phyloP scores from a whole-genome alignment of 305 asterid species.

The Fraxinus albicans region DNA sequence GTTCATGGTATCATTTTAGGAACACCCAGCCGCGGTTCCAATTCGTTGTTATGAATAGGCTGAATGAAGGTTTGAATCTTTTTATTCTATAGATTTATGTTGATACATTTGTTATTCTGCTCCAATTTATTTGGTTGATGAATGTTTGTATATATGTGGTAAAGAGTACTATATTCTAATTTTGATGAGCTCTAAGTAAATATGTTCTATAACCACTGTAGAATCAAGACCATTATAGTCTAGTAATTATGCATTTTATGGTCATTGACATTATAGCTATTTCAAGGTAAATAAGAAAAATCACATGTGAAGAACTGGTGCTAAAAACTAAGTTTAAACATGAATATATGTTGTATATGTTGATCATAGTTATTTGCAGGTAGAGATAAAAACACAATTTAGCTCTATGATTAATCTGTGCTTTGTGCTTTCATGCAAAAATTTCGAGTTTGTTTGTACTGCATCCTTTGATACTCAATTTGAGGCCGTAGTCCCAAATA shows the following conservation, averaged over 20 bases:
- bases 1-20: conserved; percentile 47
- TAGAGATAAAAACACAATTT: too few relatives aligned
- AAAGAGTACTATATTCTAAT: not conserved
- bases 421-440: not conserved
- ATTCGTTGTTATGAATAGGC: conserved; percentile 84
- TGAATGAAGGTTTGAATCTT: conserved; percentile 54
- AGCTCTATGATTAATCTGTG: not conserved
- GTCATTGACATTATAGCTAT: not conserved
- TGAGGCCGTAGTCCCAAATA: not conserved
- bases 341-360: too few relatives aligned
- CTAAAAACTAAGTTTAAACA: too few relatives aligned
- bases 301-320: not conserved
- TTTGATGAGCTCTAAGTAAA: not conserved
- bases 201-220: not conserved
- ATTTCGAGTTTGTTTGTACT: too few relatives aligned
- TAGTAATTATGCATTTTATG: not conserved
- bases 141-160: not conserved
- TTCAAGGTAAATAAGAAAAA: not conserved
- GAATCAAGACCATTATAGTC: not conserved
- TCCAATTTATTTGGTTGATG: not conserved
- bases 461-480: not conserved
- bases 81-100: conserved; percentile 18
- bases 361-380: too few relatives aligned
- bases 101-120: not conserved
- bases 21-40: conserved; percentile 76